Base-by-base conservation (phyloP, 139 green algal species). In the Chlamydomonas schloesseri region DNA sequence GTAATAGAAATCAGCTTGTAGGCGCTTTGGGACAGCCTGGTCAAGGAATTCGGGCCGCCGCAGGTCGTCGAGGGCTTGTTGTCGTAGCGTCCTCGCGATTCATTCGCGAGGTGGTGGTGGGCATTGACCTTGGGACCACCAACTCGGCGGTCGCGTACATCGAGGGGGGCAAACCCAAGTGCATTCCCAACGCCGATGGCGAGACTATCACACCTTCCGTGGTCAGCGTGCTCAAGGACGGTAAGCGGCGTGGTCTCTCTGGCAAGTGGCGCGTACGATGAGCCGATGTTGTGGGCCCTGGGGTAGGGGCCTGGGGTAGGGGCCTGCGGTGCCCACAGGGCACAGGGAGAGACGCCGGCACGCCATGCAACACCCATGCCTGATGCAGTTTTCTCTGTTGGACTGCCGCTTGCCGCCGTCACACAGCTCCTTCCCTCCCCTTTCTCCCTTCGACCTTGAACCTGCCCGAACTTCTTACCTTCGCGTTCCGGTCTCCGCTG, bases 71-170 rank as follows among this genome's bases (percentile, higher is more conserved):
- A 65, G 11, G 15, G n/a, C 26, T 26, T 50, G 65, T 15, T 70
- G 68, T 67, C 23, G 37, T 50, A 67, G 79, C 46, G 79, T 77
- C 65, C 8, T 50, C 42, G 42, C 42, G 42, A 50, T 85, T 85
- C 26, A 31, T 57, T 31, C 79, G 79, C 2, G 91, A 93, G 65
- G 23, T 91, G 0, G 93, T 95, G 1, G 96, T 99, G 0, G 98
- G 98, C 53, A 99, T 99, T 57, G 98, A 99, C 83, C 83, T 99
- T 2, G 98, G 98, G 0, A 99, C 98, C 26, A 99, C 98, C 23
- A 99, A 99, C 78, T 99, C 96, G 2, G 96, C 94, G 0, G 90
- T 98, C n/a, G 96, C 96, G 18, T 91, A 94, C 64, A 92, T 96
- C 10, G 80, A 91, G 31, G 90, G 73, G 26, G 90, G 93, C 20